Percentiles rank a stretch among this genome's conserved stretches.
phyloP scores from a whole-genome alignment of 768 basidiomycete species.

The Termitomyces sp. region DNA sequence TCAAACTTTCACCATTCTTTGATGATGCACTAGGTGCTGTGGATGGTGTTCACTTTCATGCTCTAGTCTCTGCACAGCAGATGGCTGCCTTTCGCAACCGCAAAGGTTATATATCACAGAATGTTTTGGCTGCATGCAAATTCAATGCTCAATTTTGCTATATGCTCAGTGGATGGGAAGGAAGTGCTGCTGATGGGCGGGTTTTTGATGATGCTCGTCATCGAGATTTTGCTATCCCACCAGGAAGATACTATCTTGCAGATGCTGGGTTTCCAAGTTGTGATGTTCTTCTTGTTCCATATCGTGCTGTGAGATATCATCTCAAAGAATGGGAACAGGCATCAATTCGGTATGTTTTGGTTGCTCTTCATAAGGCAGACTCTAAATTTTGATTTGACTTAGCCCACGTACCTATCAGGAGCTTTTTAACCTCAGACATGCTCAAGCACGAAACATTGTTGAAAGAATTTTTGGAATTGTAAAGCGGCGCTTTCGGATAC shows the following conservation, averaged over 20 bases:
- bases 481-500: background rate
- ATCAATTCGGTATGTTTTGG: background rate
- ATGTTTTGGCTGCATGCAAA: conserved; percentile 29
- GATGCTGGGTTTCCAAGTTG: conserved; percentile 33
- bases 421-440: background rate
- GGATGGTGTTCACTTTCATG: background rate
- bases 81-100: background rate
- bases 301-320: conserved; percentile 31
- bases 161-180: conserved; percentile 35
- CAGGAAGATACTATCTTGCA: conserved; percentile 29
- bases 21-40: background rate
- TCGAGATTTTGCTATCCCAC: conserved; percentile 23
- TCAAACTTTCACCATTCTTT: too few relatives aligned
- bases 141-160: conserved; percentile 33
- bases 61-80: background rate
- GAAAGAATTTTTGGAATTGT: background rate
- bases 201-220: conserved; percentile 22
- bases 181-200: conserved; percentile 28
- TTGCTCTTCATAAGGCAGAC: background rate
- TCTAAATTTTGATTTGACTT: background rate
- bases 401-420: background rate
- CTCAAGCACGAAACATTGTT: background rate
- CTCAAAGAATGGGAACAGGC: conserved; percentile 12
- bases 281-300: conserved; percentile 31
- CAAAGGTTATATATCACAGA: conserved; percentile 33